These are phyloP conservation scores for Amaranthus palmeri DNA, from an alignment of 148 eudicot genomes.

Conservation along the genomic window DNA sequence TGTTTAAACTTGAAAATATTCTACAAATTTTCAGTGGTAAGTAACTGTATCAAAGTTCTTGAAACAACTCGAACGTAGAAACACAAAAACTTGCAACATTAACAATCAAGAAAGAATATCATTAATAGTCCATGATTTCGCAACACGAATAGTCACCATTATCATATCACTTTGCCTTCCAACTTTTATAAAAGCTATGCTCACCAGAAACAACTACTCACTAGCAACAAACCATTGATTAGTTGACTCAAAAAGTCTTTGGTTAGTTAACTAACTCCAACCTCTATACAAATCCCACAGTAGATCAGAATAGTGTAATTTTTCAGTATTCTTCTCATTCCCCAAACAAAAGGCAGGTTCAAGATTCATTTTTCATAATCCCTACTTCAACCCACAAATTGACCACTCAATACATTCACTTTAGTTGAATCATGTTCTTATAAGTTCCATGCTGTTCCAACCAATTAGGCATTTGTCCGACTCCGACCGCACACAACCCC, in stretches of 20 bases:
- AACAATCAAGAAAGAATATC: background rate
- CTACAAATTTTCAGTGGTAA: background rate
- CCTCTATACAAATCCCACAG: background rate
- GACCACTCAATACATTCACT: no score
- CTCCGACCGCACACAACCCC: background rate
- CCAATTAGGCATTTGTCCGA: no score
- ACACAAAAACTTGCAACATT: background rate
- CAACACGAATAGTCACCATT: background rate
- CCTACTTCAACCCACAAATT: no score
- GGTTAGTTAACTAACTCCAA: conserved; percentile 6
- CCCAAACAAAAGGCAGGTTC: background rate
- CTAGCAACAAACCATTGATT: no score
- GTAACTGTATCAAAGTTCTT: background rate
- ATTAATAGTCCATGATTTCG: background rate
- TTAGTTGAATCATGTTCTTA: no score
- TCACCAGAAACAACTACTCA: background rate
- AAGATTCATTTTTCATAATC: background rate
- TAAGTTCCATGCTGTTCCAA: no score
- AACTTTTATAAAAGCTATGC: background rate
- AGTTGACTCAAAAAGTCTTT: background rate
- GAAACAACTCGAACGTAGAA: background rate
- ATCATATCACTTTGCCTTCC: background rate
- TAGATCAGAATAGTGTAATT: background rate
- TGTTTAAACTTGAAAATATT: background rate
- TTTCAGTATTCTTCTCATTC: no score